phyloP scores from a whole-genome alignment of 2,329 filamentous ascomycete genomes.

The Cladosporium sp. region DNA sequence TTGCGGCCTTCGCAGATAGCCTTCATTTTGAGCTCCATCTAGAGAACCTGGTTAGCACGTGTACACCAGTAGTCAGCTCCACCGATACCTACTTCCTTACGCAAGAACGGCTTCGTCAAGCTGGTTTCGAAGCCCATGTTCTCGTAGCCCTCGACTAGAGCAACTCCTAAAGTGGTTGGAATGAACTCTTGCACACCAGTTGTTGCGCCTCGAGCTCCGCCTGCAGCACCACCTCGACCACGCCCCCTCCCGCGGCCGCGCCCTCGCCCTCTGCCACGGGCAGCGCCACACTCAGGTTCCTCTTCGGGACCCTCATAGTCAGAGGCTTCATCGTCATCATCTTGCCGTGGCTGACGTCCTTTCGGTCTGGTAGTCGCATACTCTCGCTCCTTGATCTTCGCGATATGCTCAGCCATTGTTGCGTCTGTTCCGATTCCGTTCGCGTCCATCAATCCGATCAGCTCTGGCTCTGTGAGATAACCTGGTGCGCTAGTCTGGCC shows the following conservation, averaged over 20 bases:
- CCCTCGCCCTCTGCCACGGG: constrained; percentile 42
- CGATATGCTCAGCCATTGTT: constrained; percentile 98
- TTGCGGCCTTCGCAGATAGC: constrained; percentile 88
- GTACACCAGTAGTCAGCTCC: not conserved
- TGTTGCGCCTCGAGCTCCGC: constrained; percentile 50
- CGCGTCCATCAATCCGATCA: constrained; percentile 96
- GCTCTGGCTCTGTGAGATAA: constrained; percentile 90
- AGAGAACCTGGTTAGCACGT: constrained; percentile 19
- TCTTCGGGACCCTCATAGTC: constrained; percentile 41
- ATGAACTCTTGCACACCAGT: constrained; percentile 78
- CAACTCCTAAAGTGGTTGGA: constrained; percentile 85
- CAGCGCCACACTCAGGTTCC: constrained; percentile 35
- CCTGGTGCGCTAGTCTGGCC: constrained; percentile 84
- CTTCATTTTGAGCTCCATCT: constrained; percentile 95
- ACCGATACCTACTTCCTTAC: constrained; percentile 66
- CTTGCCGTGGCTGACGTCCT: constrained; percentile 33
- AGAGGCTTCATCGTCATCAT: constrained; percentile 34
- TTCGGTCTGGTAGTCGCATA: constrained; percentile 72
- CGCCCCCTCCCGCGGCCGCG: constrained; percentile 38
- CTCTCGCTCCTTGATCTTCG: constrained; percentile 86
- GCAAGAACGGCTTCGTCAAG: constrained; percentile 89
- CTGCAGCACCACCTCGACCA: constrained; percentile 52
- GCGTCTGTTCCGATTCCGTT: constrained; percentile 98
- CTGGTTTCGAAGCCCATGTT: constrained; percentile 90
- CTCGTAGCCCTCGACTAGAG: constrained; percentile 91